Evolutionary conservation across 352 stramenopile genomes (phyloP), one percentile per base, ranked within the genome.

Genomic region (Elongisporangium senticosum): DNA sequence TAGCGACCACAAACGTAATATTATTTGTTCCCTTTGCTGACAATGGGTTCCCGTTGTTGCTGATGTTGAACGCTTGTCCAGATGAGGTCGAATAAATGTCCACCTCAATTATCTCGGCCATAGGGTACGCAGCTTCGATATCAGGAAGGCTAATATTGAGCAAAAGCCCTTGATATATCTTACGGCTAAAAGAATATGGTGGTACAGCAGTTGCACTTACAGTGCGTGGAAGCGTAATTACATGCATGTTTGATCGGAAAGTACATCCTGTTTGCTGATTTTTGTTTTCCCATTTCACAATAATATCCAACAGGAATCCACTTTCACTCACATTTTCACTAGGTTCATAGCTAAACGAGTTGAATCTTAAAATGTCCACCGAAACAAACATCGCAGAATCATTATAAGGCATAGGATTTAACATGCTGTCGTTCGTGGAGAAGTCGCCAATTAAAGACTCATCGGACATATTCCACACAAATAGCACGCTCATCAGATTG

Each of bases 111-210:
- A 28, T 59, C 43, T 69, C 62, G 15, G 61, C 58, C 11, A 61
- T 60, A 17, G 39, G 39, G 61, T 55, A 37, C 23, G 14, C 47
- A 3, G 55, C 54, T 47, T 39, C 17, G 17, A 65, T 58, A 5
- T 52, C 40, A 3, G 61, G 64, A 22, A 71, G 55, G 7, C 51
- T 65, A 5, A 71, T 48, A 53, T 68, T 49, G 11, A 53, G 55
- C 50, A 56, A 26, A n/a, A 22, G 51, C 2, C 56, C 56, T 59
- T 71, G 61, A 23, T 68, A 50, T 54, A 68, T 51, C 28, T 51
- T 68, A 55, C 49, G 56, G 20, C 49, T 71, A 21, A 65, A 71
- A 39, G 49, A 47, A 28, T 62, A 65, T 2, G 64, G 64, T 11
- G 49, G 11, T 19, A 22, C 39, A 53, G 62, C 59, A 1, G 61